Conservation (phyloP, 148 eudicot species). For the Polygonum aviculare region DNA sequence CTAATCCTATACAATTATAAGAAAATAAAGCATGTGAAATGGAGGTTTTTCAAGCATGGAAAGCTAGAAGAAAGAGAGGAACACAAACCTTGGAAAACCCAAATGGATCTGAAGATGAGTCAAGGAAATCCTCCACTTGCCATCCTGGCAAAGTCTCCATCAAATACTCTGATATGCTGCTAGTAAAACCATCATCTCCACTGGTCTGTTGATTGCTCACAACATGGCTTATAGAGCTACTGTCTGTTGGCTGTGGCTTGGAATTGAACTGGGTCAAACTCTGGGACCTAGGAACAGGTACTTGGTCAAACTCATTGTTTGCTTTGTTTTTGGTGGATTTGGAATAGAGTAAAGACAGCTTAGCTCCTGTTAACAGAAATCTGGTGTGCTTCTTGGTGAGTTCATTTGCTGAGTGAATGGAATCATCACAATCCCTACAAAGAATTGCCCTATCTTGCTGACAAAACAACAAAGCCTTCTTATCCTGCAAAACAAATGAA, state of each 20-base stretch:
- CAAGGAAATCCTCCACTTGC: conserved; percentile 69
- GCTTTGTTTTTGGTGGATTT: neutral
- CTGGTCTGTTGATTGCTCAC: neutral
- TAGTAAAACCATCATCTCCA: conserved; percentile 11
- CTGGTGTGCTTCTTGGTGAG: conserved; percentile 54
- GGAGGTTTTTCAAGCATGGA: neutral
- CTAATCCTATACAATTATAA: neutral
- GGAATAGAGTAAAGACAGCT: conserved; percentile 31
- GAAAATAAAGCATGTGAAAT: neutral
- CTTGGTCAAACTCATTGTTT: neutral
- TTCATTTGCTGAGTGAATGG: conserved; percentile 65
- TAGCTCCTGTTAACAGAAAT: conserved; percentile 63
- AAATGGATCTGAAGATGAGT: conserved; percentile 30
- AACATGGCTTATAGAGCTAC: neutral
- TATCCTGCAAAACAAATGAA: conserved; percentile 32
- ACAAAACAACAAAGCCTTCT: conserved; percentile 62
- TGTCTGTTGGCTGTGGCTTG: neutral
- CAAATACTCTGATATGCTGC: conserved; percentile 55
- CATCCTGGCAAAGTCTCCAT: conserved; percentile 75
- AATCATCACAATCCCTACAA: conserved; percentile 64
- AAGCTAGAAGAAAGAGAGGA: neutral
- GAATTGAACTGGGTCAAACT: too few relatives aligned
- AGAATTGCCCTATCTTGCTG: conserved; percentile 73
- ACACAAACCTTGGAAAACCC: conserved; percentile 34
- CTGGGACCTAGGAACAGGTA: too few relatives aligned